These are phyloP conservation scores for Lactarius tabidus DNA, from an alignment of 768 basidiomycete species.

Conservation along the genomic window DNA sequence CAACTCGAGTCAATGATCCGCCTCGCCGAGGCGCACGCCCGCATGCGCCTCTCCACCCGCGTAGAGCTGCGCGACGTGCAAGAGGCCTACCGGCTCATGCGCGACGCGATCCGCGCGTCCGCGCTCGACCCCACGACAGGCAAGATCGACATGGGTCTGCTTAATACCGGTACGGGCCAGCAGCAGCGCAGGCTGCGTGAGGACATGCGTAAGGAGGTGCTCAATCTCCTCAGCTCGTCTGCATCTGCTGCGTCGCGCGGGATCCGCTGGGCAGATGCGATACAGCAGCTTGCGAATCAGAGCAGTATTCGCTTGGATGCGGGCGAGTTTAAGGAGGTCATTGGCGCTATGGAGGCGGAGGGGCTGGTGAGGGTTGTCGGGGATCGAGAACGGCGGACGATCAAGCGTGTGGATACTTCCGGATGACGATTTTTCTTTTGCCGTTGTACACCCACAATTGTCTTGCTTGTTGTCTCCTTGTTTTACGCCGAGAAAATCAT, in stretches of 20 bases:
- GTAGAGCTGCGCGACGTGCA: conserved; percentile 85
- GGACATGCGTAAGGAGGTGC: conserved; percentile 84
- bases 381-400: conserved; percentile 79
- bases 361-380: conserved; percentile 83
- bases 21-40: conserved; percentile 91
- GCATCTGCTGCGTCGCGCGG: conserved; percentile 50
- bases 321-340: conserved; percentile 77
- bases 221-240: conserved; percentile 52
- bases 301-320: conserved; percentile 76
- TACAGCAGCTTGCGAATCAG: conserved; percentile 76
- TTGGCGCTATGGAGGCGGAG: conserved; percentile 77
- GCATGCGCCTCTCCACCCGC: conserved; percentile 88
- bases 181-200: conserved; percentile 82
- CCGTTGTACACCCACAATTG: background rate
- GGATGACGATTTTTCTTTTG: conserved; percentile 14
- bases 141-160: conserved; percentile 93
- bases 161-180: conserved; percentile 89
- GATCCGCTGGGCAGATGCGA: conserved; percentile 78
- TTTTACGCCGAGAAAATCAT: background rate
- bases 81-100: conserved; percentile 93
- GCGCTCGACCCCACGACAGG: conserved; percentile 96
- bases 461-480: background rate
- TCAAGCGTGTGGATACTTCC: conserved; percentile 57
- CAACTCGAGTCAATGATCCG: conserved; percentile 98
- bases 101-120: conserved; percentile 90